These are phyloP conservation scores for Grosmannia huntii DNA, from an alignment of 2,329 filamentous ascomycete species.

Conservation along the genomic window DNA sequence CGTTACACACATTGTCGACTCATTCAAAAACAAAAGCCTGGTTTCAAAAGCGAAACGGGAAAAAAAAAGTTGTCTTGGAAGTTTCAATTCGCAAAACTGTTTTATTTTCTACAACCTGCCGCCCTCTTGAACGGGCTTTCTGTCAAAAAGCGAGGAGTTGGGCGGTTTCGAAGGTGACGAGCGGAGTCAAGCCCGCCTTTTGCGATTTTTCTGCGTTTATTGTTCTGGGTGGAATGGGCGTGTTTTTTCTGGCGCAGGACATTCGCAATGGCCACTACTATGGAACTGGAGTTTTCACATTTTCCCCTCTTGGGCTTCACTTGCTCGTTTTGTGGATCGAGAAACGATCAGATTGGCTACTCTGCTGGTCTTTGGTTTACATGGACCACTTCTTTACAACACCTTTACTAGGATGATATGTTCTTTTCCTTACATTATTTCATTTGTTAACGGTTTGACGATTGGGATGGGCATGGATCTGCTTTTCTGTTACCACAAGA, in stretches of 20 bases:
- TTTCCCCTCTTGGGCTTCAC: neutral
- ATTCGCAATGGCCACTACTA: neutral
- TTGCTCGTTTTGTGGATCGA: neutral
- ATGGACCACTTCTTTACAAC: neutral
- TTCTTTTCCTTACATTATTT: neutral
- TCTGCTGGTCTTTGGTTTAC: no score
- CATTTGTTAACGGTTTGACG: neutral
- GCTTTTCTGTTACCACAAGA: neutral
- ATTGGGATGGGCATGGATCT: neutral
- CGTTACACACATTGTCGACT: neutral
- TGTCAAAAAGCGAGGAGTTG: constrained; percentile 6
- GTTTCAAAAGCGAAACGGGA: neutral
- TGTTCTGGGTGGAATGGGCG: neutral
- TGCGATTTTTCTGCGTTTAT: neutral
- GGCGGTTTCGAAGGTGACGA: constrained; percentile 1
- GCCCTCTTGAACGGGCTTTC: neutral
- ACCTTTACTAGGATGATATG: neutral
- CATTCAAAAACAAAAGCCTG: neutral
- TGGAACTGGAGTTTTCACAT: neutral
- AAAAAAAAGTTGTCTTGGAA: neutral
- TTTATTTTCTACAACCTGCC: neutral
- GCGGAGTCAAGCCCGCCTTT: constrained; percentile 1
- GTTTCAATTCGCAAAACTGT: neutral
- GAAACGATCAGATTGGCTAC: neutral
- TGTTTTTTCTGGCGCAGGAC: neutral